Evolutionary conservation across 1,284 basidiomycete genomes (phyloP).

Genomic region (Cutaneotrichosporon sp.): DNA sequence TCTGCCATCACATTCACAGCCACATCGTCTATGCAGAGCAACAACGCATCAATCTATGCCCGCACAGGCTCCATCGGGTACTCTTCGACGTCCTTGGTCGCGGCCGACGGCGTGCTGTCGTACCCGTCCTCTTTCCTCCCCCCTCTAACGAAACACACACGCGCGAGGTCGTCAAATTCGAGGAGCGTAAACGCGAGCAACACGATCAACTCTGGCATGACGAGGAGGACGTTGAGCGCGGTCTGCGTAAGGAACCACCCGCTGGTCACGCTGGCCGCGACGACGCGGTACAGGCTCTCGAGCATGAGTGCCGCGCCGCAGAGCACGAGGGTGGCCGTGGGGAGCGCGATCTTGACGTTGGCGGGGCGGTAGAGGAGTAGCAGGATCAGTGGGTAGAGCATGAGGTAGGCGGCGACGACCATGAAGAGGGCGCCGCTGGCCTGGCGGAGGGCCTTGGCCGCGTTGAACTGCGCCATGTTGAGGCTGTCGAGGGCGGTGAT

Average conservation of each 20-base stretch:
- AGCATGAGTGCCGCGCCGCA: slow-evolving; percentile 5
- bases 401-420: neutral
- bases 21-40: no score
- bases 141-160: neutral
- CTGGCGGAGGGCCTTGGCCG: slow-evolving; percentile 8
- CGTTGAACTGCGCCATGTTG: slow-evolving; percentile 8
- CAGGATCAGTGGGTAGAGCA: neutral
- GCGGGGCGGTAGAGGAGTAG: neutral
- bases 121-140: neutral
- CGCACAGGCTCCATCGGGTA: no score
- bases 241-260: slow-evolving; percentile 7
- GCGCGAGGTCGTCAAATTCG: slow-evolving; percentile 12
- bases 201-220: slow-evolving; percentile 17
- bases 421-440: slow-evolving; percentile 17
- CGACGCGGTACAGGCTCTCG: slow-evolving; percentile 18
- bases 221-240: slow-evolving; percentile 12
- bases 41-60: no score
- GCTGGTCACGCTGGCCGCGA: neutral
- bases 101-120: neutral
- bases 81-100: no score
- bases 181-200: neutral
- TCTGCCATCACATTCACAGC: no score
- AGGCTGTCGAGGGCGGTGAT: slow-evolving; percentile 8
- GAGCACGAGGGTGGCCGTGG: neutral
- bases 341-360: neutral